Evolutionary conservation across 768 basidiomycete genomes (phyloP).

Genomic region (Sporobolomyces phaffii): DNA sequence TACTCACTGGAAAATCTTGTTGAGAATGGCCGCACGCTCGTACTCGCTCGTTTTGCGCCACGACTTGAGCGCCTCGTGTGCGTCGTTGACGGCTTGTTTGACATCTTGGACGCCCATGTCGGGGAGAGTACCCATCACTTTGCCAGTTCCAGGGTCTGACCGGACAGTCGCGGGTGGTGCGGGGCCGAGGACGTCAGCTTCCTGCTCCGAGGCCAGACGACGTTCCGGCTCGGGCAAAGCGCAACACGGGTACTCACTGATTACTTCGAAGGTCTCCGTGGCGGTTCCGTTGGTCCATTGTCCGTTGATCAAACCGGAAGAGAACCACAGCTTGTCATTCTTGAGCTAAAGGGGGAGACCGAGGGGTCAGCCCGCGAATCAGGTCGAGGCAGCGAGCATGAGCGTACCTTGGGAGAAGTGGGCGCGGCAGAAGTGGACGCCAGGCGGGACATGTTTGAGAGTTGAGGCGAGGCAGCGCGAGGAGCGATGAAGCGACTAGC

Average conservation of each 20-base stretch:
- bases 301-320: slow-evolving; percentile 72
- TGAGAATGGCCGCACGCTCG: slow-evolving; percentile 70
- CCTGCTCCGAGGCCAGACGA: not conserved
- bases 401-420: not conserved
- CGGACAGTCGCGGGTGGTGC: not conserved
- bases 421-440: slow-evolving; percentile 5
- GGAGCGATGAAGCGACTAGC: not conserved
- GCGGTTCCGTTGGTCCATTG: slow-evolving; percentile 77
- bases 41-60: slow-evolving; percentile 87
- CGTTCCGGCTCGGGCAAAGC: too few species aligned
- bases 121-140: slow-evolving; percentile 75
- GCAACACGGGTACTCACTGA: slow-evolving; percentile 56
- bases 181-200: slow-evolving; percentile 1
- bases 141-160: slow-evolving; percentile 84
- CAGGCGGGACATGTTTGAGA: slow-evolving; percentile 2
- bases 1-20: slow-evolving; percentile 59
- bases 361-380: too few species aligned
- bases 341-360: slow-evolving; percentile 51
- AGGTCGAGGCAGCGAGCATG: too few species aligned
- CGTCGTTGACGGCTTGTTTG: slow-evolving; percentile 74
- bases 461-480: not conserved
- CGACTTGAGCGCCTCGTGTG: slow-evolving; percentile 67
- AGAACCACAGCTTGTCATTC: slow-evolving; percentile 67
- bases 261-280: slow-evolving; percentile 66
- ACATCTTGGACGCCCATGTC: slow-evolving; percentile 85